phyloP scores from a whole-genome alignment of 2,329 filamentous ascomycete species.

The Aspergillus fijiensis region DNA sequence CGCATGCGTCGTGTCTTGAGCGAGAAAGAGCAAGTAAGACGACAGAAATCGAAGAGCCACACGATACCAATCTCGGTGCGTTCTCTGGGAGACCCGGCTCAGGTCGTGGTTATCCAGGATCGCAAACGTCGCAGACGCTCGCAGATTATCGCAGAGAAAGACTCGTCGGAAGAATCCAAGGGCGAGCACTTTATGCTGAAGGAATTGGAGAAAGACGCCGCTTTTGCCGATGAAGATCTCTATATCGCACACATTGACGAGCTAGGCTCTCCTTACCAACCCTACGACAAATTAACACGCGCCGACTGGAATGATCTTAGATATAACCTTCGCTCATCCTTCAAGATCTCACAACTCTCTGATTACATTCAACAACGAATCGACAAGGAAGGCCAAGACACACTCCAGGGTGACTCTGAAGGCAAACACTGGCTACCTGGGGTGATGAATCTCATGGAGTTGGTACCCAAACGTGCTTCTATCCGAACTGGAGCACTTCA shows the following conservation, averaged over 20 bases:
- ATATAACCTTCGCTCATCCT: constrained; percentile 33
- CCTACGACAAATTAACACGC: constrained; percentile 26
- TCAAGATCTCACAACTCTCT: constrained; percentile 34
- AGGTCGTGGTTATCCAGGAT: constrained; percentile 37
- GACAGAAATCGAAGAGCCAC: constrained; percentile 7
- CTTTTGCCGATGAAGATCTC: constrained; percentile 13
- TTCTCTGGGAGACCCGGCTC: constrained; percentile 37
- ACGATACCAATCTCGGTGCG: constrained; percentile 31
- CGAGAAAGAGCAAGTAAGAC: neutral
- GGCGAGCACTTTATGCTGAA: constrained; percentile 26
- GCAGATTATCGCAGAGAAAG: constrained; percentile 11
- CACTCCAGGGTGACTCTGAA: neutral
- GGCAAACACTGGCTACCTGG: constrained; percentile 33
- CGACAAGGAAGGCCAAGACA: neutral
- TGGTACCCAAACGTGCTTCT: constrained; percentile 13
- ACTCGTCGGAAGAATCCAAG: constrained; percentile 8
- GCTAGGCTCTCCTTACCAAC: constrained; percentile 23
- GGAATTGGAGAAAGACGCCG: constrained; percentile 25
- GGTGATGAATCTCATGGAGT: constrained; percentile 8
- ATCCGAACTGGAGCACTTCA: constrained; percentile 23
- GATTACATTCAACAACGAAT: constrained; percentile 26
- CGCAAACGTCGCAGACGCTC: constrained; percentile 20
- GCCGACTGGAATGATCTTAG: constrained; percentile 33
- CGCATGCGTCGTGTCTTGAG: neutral
- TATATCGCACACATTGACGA: constrained; percentile 30